Conservation (phyloP, 805 yeast genomes). For the Candida corydali region DNA sequence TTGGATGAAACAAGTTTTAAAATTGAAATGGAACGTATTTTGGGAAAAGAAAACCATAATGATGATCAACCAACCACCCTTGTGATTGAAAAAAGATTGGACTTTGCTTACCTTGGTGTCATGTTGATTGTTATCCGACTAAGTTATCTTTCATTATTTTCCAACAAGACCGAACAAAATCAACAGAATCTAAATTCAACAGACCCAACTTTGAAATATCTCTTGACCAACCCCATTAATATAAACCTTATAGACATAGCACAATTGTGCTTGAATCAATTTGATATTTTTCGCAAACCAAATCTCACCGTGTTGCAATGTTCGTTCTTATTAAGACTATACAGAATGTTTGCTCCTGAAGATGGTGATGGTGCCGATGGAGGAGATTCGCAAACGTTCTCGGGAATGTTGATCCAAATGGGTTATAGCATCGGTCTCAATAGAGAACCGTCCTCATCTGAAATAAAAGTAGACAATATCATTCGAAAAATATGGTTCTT, state of each 20-base stretch:
- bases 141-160: conserved; percentile 32
- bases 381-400: conserved; percentile 52
- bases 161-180: conserved; percentile 29
- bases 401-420: conserved; percentile 60
- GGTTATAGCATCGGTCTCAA: conserved; percentile 64
- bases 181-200: conserved; percentile 22
- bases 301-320: conserved; percentile 51
- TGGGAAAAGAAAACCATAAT: conserved; percentile 34
- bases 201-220: conserved; percentile 21
- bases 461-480: conserved; percentile 17
- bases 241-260: conserved; percentile 30
- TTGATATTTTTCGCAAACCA: conserved; percentile 32
- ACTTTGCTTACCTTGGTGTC: conserved; percentile 32
- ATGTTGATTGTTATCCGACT: conserved; percentile 31
- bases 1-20: conserved; percentile 55
- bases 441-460: conserved; percentile 52
- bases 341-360: conserved; percentile 47
- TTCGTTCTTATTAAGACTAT: conserved; percentile 48
- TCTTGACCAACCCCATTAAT: conserved; percentile 27
- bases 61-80: conserved; percentile 18
- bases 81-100: conserved; percentile 27
- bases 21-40: conserved; percentile 36
- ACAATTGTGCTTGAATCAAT: conserved; percentile 32
- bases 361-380: conserved; percentile 61
- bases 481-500: conserved; percentile 35